Evolutionary conservation across 2,329 filamentous ascomycete species (phyloP).

Genomic region (Verticillium longisporum): DNA sequence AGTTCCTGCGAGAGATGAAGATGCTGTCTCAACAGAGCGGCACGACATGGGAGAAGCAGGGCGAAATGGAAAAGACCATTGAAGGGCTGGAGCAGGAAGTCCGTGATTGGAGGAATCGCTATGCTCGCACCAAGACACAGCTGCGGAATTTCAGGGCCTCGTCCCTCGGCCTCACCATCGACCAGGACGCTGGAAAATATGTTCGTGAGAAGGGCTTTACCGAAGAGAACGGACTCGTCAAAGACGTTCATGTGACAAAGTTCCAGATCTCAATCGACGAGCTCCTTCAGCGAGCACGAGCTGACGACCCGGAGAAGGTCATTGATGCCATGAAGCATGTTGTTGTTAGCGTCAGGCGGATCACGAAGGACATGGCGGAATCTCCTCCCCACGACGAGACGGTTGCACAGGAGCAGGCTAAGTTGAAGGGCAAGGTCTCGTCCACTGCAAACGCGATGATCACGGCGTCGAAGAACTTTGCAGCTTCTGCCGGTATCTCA

Average conservation of each 20-base stretch:
- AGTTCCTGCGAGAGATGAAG: constrained; percentile 85
- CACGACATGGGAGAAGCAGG: constrained; percentile 73
- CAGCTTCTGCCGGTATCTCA: constrained; percentile 72
- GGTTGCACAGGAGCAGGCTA: constrained; percentile 51
- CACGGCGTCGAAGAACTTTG: constrained; percentile 89
- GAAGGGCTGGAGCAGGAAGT: constrained; percentile 74
- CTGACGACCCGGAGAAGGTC: constrained; percentile 65
- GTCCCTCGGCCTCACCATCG: constrained; percentile 64
- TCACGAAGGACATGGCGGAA: constrained; percentile 73
- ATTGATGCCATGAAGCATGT: constrained; percentile 85
- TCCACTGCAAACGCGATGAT: constrained; percentile 93
- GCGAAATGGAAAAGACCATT: constrained; percentile 68
- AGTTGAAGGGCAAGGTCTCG: constrained; percentile 77
- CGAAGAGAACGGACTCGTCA: constrained; percentile 69
- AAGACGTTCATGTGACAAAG: constrained; percentile 87
- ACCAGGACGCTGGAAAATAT: constrained; percentile 63
- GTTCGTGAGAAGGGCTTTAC: constrained; percentile 61
- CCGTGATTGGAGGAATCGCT: constrained; percentile 84
- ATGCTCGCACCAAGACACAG: constrained; percentile 82
- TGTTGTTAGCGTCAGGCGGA: constrained; percentile 72
- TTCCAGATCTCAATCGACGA: constrained; percentile 95
- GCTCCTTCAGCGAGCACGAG: constrained; percentile 69
- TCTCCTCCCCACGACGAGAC: constrained; percentile 47
- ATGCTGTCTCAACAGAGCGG: constrained; percentile 74
- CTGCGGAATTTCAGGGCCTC: constrained; percentile 74